A percentile compares a stretch with the other conserved stretches of the same genome.
Conservation (phyloP, 2,329 filamentous ascomycete genomes). For the Dissoconium aciculare region DNA sequence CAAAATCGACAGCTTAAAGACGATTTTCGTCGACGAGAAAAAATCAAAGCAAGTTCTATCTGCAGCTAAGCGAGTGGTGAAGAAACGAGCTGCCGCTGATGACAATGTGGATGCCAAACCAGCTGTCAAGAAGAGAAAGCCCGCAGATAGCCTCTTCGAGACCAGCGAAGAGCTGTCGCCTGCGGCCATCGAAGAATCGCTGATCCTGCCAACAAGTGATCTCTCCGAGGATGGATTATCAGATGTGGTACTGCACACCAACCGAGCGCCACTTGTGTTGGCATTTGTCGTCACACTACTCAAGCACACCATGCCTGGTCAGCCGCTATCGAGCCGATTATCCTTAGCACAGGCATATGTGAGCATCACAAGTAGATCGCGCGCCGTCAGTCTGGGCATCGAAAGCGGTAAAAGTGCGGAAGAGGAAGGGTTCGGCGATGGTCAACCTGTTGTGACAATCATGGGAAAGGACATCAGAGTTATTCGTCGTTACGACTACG, state of each 20-base stretch:
- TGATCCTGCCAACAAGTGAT: constrained; percentile 42
- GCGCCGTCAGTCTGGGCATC: constrained; percentile 61
- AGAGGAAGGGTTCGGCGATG: constrained; percentile 57
- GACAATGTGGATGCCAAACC: constrained; percentile 17
- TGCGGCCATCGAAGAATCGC: constrained; percentile 46
- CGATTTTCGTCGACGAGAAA: constrained; percentile 33
- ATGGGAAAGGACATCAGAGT: constrained; percentile 62
- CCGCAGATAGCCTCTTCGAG: too few species aligned
- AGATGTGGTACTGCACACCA: constrained; percentile 49
- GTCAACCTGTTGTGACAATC: constrained; percentile 57
- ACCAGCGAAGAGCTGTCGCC: constrained; percentile 23
- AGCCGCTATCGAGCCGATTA: constrained; percentile 68
- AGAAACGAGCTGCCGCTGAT: constrained; percentile 38
- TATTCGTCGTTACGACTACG: constrained; percentile 63
- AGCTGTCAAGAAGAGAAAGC: constrained; percentile 27
- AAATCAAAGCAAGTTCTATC: constrained; percentile 43
- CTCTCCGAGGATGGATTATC: constrained; percentile 46
- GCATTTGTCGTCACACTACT: constrained; percentile 63
- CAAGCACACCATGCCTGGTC: constrained; percentile 69
- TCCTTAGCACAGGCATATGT: constrained; percentile 75
- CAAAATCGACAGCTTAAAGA: constrained; percentile 29
- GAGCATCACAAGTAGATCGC: constrained; percentile 62
- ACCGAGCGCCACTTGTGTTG: constrained; percentile 67
- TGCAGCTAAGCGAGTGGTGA: constrained; percentile 41
- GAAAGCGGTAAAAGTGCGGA: constrained; percentile 50